Conservation (phyloP, 139 green algal genomes). For the Coccomyxa sp. region DNA sequence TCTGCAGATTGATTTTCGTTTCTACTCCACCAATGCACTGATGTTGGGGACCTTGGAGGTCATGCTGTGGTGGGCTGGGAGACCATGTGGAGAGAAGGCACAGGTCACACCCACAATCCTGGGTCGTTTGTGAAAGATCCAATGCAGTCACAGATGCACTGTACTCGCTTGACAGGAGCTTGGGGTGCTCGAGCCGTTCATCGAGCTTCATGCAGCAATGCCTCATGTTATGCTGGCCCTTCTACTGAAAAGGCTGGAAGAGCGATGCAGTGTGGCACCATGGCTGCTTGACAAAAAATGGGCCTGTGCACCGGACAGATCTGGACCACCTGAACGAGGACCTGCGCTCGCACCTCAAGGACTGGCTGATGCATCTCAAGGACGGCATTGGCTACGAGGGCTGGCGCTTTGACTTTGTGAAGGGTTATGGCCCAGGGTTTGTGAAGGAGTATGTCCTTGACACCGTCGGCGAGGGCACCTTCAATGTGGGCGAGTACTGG, state of each 20-base stretch:
- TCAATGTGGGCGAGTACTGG: slow-evolving; percentile 76
- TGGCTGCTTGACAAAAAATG: neutral
- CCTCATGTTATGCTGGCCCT: too few relatives aligned
- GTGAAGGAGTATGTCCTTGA: slow-evolving; percentile 49
- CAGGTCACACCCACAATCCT: too few relatives aligned
- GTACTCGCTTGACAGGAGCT: too few relatives aligned
- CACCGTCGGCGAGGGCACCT: slow-evolving; percentile 26
- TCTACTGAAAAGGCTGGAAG: too few relatives aligned
- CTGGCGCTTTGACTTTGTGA: slow-evolving; percentile 67
- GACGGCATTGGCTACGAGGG: slow-evolving; percentile 54
- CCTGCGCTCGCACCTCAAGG: slow-evolving; percentile 59
- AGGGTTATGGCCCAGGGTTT: slow-evolving; percentile 48
- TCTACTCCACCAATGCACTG: neutral
- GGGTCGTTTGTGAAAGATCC: too few relatives aligned
- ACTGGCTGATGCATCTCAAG: slow-evolving; percentile 73
- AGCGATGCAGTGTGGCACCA: neutral
- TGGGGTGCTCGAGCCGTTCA: too few relatives aligned
- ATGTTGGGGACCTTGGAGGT: too few relatives aligned
- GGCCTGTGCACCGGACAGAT: slow-evolving; percentile 34
- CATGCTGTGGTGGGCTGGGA: too few relatives aligned
- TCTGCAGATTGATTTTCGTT: too few relatives aligned
- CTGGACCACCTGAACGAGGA: slow-evolving; percentile 82
- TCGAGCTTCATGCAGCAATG: too few relatives aligned
- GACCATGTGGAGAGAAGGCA: too few relatives aligned
- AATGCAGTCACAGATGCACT: too few relatives aligned